Percentiles rank a stretch among this genome's conserved stretches.
Evolutionary conservation across 768 basidiomycete genomes (phyloP).

Genomic region (Chalciporus sphaerocephalus): DNA sequence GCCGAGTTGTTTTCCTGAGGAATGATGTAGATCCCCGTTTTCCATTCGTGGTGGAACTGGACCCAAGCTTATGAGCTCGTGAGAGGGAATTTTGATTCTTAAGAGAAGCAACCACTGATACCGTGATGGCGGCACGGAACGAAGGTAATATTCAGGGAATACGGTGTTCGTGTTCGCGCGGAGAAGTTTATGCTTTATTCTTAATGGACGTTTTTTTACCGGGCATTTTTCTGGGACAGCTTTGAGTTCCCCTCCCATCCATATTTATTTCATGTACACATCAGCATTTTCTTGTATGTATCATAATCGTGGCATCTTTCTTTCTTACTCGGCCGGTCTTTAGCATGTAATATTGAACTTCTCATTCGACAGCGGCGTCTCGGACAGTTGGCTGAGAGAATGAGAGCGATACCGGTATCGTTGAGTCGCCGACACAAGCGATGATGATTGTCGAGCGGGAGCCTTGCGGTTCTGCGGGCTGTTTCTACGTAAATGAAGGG

Average conservation of each 20-base stretch:
- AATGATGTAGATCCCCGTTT: neutral
- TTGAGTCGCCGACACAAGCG: no score
- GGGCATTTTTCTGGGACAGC: constrained; percentile 7
- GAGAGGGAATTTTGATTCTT: neutral
- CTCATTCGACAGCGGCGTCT: neutral
- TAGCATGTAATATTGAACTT: constrained; percentile 1
- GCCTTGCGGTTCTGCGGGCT: no score
- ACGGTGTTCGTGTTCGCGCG: neutral
- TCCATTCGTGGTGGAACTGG: neutral
- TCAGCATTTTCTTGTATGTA: constrained; percentile 15
- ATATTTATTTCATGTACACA: constrained; percentile 22
- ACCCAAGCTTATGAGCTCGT: constrained; percentile 5
- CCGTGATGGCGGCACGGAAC: no score
- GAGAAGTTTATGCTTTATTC: constrained; percentile 9
- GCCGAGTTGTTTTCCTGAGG: constrained; percentile 28
- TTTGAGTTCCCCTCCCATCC: constrained; percentile 1
- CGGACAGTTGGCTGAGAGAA: no score
- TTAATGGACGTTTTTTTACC: constrained; percentile 3
- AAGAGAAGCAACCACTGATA: constrained; percentile 2
- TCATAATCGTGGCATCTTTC: constrained; percentile 9
- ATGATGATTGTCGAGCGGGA: no score
- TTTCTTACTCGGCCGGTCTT: neutral
- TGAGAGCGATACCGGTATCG: no score
- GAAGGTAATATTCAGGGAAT: constrained; percentile 4
- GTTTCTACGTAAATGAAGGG: no score